Evolutionary conservation across 176 grass and related monocot genomes (phyloP), one percentile per base, ranked within the genome.

Genomic region (Phoenix roebelenii): DNA sequence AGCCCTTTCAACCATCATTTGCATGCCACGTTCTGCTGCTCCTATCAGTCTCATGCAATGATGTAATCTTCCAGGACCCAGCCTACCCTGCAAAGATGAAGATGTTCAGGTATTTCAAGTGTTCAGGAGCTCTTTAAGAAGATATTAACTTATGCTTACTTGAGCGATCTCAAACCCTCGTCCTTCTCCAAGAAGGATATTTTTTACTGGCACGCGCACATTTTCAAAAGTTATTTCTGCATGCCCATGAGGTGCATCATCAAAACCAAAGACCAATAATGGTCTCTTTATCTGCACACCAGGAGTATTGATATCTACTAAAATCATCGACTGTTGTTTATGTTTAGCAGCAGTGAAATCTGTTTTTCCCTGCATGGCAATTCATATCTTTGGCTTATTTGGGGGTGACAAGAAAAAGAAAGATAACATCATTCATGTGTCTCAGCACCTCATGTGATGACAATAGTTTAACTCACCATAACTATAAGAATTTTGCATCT

Each of bases 151-250:
- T n/a, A 59, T 16, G 3, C 64, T 51, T 67, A 97, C 93, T 84
- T 97, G 93, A 70, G 93, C 93, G 67, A 92, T 97, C 69, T 97
- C 93, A 49, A 97, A 92, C 72, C 93, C 93, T 5, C 84, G 59
- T 14, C 93, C 87, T 83, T 97, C 81, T 6, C 93, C 93, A 18
- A 97, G 87, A 0, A 98, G 81, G 59, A 98, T 92, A 77, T 92
- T 92, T 44, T 75, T 80, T 49, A 48, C 78, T 0, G 84, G 93
- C 50, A 92, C 93, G 56, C 56, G 73, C 3, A 98, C 93, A 63
- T 98, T 98, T 12, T 92, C 78, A 65, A 98, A 98, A 80, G 52
- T 67, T 69, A 98, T 88, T 74, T 98, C 93, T 23, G 93, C 84
- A 53, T 98, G 93, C 15, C 87, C 93, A 83, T 92, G 93, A 14